These are phyloP conservation scores for Starmerella riodocensis DNA, from an alignment of 805 yeast genomes.

Conservation along the genomic window DNA sequence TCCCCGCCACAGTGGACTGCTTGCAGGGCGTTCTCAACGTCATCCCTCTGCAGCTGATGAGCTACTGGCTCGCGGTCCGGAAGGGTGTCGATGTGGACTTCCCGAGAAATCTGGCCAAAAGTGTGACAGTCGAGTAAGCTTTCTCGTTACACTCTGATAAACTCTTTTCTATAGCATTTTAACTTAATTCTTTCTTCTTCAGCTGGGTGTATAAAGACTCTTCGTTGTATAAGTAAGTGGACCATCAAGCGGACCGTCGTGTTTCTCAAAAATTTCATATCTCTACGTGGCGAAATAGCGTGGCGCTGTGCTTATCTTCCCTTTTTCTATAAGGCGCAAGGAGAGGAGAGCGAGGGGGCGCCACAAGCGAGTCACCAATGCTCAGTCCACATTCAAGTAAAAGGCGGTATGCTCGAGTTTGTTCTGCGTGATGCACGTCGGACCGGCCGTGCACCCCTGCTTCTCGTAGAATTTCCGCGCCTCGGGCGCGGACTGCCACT, in stretches of 20 bases:
- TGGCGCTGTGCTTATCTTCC: too few relatives aligned
- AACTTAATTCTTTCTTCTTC: too few relatives aligned
- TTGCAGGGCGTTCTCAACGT: slow-evolving; percentile 92
- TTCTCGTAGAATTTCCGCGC: slow-evolving; percentile 9
- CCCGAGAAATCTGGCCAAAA: slow-evolving; percentile 96
- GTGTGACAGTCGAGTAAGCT: slow-evolving; percentile 90
- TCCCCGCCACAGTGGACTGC: slow-evolving; percentile 93
- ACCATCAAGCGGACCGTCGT: too few relatives aligned
- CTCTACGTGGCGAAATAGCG: too few relatives aligned
- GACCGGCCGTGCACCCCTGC: background rate
- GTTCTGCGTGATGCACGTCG: background rate
- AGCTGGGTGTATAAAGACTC: too few relatives aligned
- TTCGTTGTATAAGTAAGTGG: too few relatives aligned
- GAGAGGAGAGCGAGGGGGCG: too few relatives aligned
- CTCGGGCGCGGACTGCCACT: slow-evolving; percentile 10
- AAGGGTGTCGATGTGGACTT: slow-evolving; percentile 95
- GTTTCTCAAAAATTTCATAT: too few relatives aligned
- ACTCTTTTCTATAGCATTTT: background rate
- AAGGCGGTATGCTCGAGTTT: slow-evolving; percentile 4
- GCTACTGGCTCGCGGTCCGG: slow-evolving; percentile 91
- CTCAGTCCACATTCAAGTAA: slow-evolving; percentile 1
- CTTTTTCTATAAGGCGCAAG: too few relatives aligned
- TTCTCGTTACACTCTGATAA: background rate
- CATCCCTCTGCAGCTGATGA: slow-evolving; percentile 86
- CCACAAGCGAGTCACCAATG: too few relatives aligned